phyloP scores from a whole-genome alignment of 1,284 basidiomycete genomes.

The Ustilago xerochloae region DNA sequence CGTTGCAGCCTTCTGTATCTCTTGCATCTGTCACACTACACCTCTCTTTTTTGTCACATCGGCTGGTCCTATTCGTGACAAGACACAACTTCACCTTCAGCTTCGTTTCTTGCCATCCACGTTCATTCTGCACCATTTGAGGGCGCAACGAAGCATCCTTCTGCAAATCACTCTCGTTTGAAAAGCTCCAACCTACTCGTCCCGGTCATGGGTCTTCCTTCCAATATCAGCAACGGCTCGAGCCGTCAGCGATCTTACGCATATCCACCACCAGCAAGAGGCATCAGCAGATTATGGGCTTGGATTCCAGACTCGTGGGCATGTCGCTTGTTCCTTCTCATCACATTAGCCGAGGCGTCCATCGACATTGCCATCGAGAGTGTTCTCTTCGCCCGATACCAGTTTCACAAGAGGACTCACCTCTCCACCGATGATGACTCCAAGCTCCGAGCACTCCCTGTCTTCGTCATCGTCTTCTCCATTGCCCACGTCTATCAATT shows the following conservation, averaged over 20 bases:
- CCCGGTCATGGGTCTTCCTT: conserved; percentile 36
- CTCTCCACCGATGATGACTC: conserved; percentile 33
- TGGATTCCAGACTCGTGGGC: conserved; percentile 56
- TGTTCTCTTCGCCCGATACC: conserved; percentile 53
- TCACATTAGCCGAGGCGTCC: conserved; percentile 55
- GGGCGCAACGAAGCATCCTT: no score
- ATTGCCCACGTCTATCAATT: conserved; percentile 60
- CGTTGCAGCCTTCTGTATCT: no score
- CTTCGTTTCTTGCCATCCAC: background rate
- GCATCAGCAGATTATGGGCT: conserved; percentile 32
- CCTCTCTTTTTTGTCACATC: conserved; percentile 3
- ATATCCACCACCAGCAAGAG: conserved; percentile 35
- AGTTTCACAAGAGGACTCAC: conserved; percentile 41
- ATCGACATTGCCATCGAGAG: conserved; percentile 58
- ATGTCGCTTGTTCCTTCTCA: conserved; percentile 51
- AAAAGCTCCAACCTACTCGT: background rate
- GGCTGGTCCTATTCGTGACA: conserved; percentile 20
- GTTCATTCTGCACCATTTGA: background rate
- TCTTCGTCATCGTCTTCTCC: conserved; percentile 59
- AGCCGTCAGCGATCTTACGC: conserved; percentile 39
- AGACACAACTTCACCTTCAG: background rate
- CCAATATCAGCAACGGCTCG: conserved; percentile 15
- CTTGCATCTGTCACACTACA: background rate
- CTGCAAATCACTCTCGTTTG: background rate
- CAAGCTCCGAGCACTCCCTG: conserved; percentile 49